Evolutionary conservation across 169 alveolate species (phyloP).

Genomic region (Amoebophrya sp.): DNA sequence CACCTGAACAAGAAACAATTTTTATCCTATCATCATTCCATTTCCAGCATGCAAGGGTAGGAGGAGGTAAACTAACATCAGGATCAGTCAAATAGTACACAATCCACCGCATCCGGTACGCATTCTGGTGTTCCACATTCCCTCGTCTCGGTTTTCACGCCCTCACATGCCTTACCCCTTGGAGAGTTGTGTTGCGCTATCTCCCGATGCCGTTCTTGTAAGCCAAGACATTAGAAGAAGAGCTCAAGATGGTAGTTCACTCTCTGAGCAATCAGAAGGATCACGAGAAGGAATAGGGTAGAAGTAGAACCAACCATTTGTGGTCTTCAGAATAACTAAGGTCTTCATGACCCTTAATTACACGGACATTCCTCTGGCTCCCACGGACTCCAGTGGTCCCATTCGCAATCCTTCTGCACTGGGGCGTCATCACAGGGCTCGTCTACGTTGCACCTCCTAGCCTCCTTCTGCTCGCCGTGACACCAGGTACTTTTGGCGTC

Average conservation of each 20-base stretch:
- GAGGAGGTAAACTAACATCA: too few relatives aligned
- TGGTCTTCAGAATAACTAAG: too few relatives aligned
- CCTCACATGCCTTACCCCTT: background rate
- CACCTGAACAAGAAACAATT: too few relatives aligned
- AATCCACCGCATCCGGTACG: background rate
- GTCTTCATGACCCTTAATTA: too few relatives aligned
- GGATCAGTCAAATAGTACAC: too few relatives aligned
- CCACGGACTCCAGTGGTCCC: background rate
- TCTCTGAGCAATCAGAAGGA: too few relatives aligned
- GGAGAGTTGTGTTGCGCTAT: background rate
- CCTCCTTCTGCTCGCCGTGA: constrained; percentile 14
- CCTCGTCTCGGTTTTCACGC: background rate
- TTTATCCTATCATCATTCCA: too few relatives aligned
- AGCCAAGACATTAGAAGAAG: too few relatives aligned
- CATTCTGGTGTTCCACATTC: background rate
- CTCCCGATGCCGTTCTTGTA: background rate
- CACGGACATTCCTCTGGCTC: background rate
- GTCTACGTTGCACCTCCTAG: background rate
- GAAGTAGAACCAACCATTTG: too few relatives aligned
- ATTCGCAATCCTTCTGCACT: background rate
- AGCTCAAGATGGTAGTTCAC: too few relatives aligned
- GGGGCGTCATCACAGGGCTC: background rate
- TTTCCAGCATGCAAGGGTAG: too few relatives aligned
- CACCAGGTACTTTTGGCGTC: background rate
- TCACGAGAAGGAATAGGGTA: too few relatives aligned